Evolutionary conservation across 495 filamentous ascomycete genomes (phyloP).

Genomic region (Neurospora hispaniola): DNA sequence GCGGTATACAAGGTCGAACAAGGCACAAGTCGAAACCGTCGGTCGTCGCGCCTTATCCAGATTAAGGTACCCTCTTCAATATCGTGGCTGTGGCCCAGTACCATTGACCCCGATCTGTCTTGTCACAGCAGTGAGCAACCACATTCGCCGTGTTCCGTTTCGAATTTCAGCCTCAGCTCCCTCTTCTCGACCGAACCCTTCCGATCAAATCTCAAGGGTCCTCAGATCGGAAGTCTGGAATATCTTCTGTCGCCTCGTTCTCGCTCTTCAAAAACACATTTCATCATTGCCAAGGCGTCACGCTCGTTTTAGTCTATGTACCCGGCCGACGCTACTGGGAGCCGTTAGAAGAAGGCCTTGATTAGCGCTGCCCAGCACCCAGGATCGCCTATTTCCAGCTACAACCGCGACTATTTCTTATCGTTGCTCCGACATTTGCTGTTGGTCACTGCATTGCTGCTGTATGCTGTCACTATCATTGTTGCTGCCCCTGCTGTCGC

Average conservation of each 20-base stretch:
- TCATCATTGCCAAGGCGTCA: conserved; percentile 8
- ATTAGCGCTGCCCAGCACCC: neutral
- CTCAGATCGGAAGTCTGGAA: neutral
- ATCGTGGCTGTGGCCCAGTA: neutral
- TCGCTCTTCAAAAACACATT: neutral
- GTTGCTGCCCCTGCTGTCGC: neutral
- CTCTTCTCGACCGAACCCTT: neutral
- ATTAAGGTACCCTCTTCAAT: neutral
- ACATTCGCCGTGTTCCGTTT: neutral
- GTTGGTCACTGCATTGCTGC: neutral
- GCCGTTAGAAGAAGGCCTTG: neutral
- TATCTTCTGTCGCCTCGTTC: neutral
- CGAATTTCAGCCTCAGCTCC: neutral
- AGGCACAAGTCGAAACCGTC: neutral
- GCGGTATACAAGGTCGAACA: neutral
- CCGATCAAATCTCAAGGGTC: neutral
- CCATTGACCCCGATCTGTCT: neutral
- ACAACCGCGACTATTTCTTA: neutral
- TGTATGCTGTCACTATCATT: neutral
- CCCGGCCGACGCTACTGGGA: neutral
- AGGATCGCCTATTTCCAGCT: neutral
- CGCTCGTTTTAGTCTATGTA: conserved; percentile 10
- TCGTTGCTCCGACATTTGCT: neutral
- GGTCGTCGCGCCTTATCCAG: neutral
- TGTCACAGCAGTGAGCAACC: neutral